Conservation (phyloP, 2,329 filamentous ascomycete genomes). For the Chrysosporium keratinophilum region DNA sequence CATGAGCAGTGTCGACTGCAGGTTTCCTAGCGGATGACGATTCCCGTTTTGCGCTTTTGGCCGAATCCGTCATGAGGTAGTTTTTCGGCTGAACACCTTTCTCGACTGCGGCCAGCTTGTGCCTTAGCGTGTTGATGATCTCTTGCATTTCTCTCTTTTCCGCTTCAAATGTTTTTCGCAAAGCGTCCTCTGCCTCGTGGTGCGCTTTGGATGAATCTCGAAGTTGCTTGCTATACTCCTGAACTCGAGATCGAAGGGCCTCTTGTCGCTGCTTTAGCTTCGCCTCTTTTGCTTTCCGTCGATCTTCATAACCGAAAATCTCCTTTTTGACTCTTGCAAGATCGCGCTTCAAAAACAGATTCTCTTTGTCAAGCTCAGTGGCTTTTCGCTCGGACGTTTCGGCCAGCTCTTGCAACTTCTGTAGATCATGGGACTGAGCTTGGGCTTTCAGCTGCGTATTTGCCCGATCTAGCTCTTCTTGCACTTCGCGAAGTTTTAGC, state of each 20-base stretch:
- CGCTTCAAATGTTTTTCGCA: constrained; percentile 27
- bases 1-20: neutral
- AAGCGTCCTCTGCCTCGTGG: constrained; percentile 28
- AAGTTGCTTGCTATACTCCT: constrained; percentile 34
- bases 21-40: constrained; percentile 8
- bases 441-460: constrained; percentile 28
- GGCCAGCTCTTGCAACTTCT: constrained; percentile 27
- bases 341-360: constrained; percentile 31
- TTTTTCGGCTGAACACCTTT: neutral
- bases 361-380: constrained; percentile 33
- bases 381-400: constrained; percentile 35
- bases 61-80: neutral
- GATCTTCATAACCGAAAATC: constrained; percentile 34
- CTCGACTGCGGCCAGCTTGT: constrained; percentile 23
- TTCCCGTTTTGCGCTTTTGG: constrained; percentile 15
- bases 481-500: constrained; percentile 26
- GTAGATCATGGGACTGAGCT: constrained; percentile 25
- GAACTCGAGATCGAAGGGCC: constrained; percentile 31
- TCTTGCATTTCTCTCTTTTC: constrained; percentile 32
- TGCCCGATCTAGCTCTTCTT: constrained; percentile 29
- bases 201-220: constrained; percentile 28
- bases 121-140: constrained; percentile 30
- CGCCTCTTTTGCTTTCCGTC: constrained; percentile 35
- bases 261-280: constrained; percentile 33
- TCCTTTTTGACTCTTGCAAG: constrained; percentile 34